phyloP scores from a whole-genome alignment of 2,329 filamentous ascomycete genomes.

The Esteya vermicola region DNA sequence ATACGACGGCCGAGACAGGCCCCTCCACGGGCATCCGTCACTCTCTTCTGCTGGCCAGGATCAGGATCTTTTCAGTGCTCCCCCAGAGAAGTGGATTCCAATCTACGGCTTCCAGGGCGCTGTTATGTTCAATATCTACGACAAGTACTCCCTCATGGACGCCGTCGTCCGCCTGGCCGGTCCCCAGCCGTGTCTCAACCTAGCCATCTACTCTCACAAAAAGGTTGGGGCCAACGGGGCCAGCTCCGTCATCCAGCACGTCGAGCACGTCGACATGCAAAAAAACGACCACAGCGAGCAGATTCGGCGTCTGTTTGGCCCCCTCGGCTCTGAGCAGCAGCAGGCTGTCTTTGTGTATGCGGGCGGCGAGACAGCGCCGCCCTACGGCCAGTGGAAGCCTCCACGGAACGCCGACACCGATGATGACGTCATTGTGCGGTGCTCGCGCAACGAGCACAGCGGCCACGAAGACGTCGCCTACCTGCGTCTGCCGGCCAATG shows the following conservation, averaged over 20 bases:
- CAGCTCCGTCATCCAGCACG: not conserved
- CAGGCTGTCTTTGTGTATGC: constrained; percentile 4
- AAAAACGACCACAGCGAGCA: not conserved
- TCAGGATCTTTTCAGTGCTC: not conserved
- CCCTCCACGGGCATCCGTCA: not conserved
- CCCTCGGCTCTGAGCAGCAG: not conserved
- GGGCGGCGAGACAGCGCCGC: not conserved
- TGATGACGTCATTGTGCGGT: not conserved
- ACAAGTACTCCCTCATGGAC: constrained; percentile 2
- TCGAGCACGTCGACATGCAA: not conserved
- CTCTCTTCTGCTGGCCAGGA: too few relatives aligned
- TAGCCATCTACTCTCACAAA: constrained; percentile 1
- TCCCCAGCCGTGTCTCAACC: not conserved
- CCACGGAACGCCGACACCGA: not conserved
- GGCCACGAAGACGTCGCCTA: constrained; percentile 4
- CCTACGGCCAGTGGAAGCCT: not conserved
- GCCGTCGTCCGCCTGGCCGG: constrained; percentile 6
- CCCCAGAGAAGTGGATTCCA: not conserved
- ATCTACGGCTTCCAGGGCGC: constrained; percentile 7
- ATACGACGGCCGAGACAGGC: not conserved
- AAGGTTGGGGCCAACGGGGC: too few relatives aligned
- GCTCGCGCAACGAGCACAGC: not conserved
- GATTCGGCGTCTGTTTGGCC: not conserved
- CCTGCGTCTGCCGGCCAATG: constrained; percentile 2
- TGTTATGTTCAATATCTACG: constrained; percentile 6